phyloP scores from a whole-genome alignment of 2,329 filamentous ascomycete species.

The Dothiorella sarmentorum region DNA sequence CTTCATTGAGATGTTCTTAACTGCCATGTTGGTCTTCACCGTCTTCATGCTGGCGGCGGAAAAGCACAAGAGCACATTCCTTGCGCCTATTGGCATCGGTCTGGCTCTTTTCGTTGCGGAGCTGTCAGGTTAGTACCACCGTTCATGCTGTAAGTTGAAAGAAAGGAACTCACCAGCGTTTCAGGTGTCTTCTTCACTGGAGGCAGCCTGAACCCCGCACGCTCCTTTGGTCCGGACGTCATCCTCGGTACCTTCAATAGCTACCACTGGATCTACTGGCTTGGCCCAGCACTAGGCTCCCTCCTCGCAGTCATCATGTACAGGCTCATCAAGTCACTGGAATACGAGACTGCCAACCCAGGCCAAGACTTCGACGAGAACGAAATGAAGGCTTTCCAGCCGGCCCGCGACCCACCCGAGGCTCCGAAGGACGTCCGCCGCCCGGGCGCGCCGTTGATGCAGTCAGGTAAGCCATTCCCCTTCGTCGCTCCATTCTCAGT shows the following conservation, averaged over 20 bases:
- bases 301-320: constrained; percentile 39
- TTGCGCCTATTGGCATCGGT: constrained; percentile 26
- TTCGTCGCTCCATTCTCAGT: too few relatives aligned
- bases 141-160: not conserved
- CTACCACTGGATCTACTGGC: constrained; percentile 49
- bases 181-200: constrained; percentile 41
- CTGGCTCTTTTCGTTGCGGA: constrained; percentile 25
- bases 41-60: constrained; percentile 30
- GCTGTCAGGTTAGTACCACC: not conserved
- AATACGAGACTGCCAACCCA: constrained; percentile 42
- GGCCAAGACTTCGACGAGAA: constrained; percentile 40
- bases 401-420: too few relatives aligned
- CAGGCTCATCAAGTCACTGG: constrained; percentile 38
- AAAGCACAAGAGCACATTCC: constrained; percentile 31
- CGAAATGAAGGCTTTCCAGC: constrained; percentile 34
- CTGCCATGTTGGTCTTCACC: constrained; percentile 38
- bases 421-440: too few relatives aligned
- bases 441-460: too few relatives aligned
- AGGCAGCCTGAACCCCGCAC: constrained; percentile 44
- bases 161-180: not conserved
- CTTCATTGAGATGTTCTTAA: constrained; percentile 41
- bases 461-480: too few relatives aligned
- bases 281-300: constrained; percentile 40
- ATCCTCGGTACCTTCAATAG: constrained; percentile 38
- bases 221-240: constrained; percentile 45